Evolutionary conservation across 768 basidiomycete species (phyloP).

Genomic region (Tylopilus sp.): DNA sequence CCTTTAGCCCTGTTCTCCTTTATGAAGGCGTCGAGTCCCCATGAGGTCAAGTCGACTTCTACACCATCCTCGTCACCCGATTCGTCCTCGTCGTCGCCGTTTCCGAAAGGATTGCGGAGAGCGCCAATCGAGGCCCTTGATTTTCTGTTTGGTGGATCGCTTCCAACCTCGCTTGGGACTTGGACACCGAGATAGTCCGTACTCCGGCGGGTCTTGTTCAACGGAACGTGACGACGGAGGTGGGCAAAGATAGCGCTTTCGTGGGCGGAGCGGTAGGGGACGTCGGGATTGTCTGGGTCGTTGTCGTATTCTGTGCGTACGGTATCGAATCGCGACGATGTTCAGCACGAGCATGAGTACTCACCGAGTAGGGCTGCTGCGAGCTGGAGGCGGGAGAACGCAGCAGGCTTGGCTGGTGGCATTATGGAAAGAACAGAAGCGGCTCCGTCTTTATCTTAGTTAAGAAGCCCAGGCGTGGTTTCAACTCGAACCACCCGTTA

Average conservation of each 20-base stretch:
- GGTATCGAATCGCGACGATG: background rate
- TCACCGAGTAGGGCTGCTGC: slow-evolving; percentile 83
- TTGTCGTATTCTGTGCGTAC: slow-evolving; percentile 79
- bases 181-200: slow-evolving; percentile 65
- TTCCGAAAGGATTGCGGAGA: slow-evolving; percentile 71
- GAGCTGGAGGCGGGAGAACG: slow-evolving; percentile 81
- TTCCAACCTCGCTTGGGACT: slow-evolving; percentile 61
- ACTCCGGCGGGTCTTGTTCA: slow-evolving; percentile 51
- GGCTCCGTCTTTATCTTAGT: too few relatives aligned
- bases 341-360: slow-evolving; percentile 16
- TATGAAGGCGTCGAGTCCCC: slow-evolving; percentile 79
- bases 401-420: slow-evolving; percentile 30
- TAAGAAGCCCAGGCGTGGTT: slow-evolving; percentile 4
- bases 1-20: slow-evolving; percentile 56
- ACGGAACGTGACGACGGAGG: slow-evolving; percentile 54
- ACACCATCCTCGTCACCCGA: slow-evolving; percentile 46
- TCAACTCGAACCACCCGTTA: slow-evolving; percentile 14
- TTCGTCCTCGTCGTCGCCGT: slow-evolving; percentile 55
- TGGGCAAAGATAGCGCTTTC: slow-evolving; percentile 88
- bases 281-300: slow-evolving; percentile 64
- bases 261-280: slow-evolving; percentile 61
- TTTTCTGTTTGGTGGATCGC: slow-evolving; percentile 44
- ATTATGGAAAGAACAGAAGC: too few relatives aligned
- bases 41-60: slow-evolving; percentile 80
- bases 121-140: slow-evolving; percentile 59